Conservation (phyloP, 2,329 filamentous ascomycete genomes). For the Bipolaris cookei region DNA sequence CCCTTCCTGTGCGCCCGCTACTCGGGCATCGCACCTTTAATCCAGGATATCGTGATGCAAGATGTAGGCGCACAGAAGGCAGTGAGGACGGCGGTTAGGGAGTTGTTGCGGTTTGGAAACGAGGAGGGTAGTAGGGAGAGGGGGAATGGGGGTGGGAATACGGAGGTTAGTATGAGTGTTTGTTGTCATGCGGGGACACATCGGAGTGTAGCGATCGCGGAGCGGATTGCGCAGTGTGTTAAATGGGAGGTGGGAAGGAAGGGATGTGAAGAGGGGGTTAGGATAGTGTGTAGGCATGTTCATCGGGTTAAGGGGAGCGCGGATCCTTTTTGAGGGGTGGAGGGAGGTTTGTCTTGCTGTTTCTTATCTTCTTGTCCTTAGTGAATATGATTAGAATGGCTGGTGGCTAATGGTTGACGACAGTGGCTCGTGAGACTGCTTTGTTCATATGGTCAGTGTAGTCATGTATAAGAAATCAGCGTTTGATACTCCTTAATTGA, state of each 20-base stretch:
- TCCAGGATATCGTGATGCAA: slow-evolving; percentile 33
- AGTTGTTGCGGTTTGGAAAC: slow-evolving; percentile 17
- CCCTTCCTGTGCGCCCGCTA: slow-evolving; percentile 23
- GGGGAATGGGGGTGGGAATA: slow-evolving; percentile 12
- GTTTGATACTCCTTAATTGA: slow-evolving; percentile 8
- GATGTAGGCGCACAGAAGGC: slow-evolving; percentile 24
- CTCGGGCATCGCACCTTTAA: slow-evolving; percentile 28
- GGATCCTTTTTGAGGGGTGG: slow-evolving; percentile 28
- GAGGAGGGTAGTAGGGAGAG: slow-evolving; percentile 1
- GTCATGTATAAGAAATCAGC: neutral
- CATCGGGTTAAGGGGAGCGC: slow-evolving; percentile 32
- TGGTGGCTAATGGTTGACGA: neutral
- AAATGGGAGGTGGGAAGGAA: slow-evolving; percentile 21
- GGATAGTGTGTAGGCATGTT: slow-evolving; percentile 36
- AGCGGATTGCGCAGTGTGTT: slow-evolving; percentile 34
- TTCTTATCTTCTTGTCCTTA: neutral
- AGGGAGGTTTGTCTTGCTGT: neutral
- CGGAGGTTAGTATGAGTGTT: slow-evolving; percentile 25
- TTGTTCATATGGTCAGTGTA: neutral
- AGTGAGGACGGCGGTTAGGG: slow-evolving; percentile 17
- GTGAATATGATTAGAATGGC: neutral
- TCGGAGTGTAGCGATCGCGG: slow-evolving; percentile 41
- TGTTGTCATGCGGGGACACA: slow-evolving; percentile 40
- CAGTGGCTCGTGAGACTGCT: neutral
- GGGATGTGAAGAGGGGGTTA: slow-evolving; percentile 21